phyloP scores from a whole-genome alignment of 345 rosid genomes.

The Nasturtium officinale region DNA sequence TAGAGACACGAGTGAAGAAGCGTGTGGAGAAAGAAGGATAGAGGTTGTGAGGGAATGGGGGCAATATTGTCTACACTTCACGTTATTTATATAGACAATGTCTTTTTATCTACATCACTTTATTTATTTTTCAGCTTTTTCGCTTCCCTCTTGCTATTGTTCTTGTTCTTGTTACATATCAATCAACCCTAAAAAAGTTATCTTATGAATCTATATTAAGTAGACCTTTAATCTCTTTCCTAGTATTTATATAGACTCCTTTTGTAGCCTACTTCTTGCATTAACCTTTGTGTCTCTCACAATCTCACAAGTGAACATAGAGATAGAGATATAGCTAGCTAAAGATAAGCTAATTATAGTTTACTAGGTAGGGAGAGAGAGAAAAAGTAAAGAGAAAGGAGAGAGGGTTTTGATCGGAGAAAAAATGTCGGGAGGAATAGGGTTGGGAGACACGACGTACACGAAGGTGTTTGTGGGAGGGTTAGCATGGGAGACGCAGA shows the following conservation, averaged over 20 bases:
- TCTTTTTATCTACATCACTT: constrained; percentile 5
- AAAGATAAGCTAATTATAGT: constrained; percentile 22
- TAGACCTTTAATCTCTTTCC: constrained; percentile 29
- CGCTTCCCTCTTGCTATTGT: constrained; percentile 13
- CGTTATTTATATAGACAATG: not conserved
- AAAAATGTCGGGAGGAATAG: constrained; percentile 41
- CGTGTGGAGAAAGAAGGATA: not conserved
- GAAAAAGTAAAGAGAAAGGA: constrained; percentile 5
- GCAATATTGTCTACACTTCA: constrained; percentile 18
- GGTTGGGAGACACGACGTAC: constrained; percentile 82
- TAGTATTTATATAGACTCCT: constrained; percentile 37
- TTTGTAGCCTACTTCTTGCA: constrained; percentile 36
- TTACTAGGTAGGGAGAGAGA: not conserved
- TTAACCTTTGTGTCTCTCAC: constrained; percentile 28
- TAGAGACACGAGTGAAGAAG: not conserved
- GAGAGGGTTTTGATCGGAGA: constrained; percentile 22
- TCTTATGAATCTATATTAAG: constrained; percentile 30
- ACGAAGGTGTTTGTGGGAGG: constrained; percentile 98
- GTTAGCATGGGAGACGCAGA: constrained; percentile 96
- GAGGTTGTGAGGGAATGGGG: not conserved
- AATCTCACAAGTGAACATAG: constrained; percentile 30
- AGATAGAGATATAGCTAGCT: constrained; percentile 7
- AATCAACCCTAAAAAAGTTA: constrained; percentile 33
- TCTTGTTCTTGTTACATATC: constrained; percentile 25
- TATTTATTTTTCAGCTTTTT: constrained; percentile 3